A percentile compares a stretch with the other conserved stretches of the same genome.
Evolutionary conservation across 345 rosid species (phyloP).

Genomic region (Tarenaya hassleriana): DNA sequence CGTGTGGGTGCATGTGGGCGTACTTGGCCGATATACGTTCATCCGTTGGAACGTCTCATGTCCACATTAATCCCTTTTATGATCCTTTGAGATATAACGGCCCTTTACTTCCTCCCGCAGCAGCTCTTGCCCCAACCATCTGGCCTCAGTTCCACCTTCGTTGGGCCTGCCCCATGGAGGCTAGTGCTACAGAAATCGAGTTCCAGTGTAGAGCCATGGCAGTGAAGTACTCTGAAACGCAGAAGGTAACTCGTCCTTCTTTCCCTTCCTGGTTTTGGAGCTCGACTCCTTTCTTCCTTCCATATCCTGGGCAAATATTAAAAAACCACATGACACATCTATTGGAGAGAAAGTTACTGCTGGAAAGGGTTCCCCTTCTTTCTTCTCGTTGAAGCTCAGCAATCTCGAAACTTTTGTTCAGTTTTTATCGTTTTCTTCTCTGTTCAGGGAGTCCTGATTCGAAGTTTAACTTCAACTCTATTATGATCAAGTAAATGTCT

Average conservation of each 20-base stretch:
- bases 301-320: neutral
- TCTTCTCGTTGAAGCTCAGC: too few species aligned
- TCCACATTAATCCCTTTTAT: slow-evolving; percentile 74
- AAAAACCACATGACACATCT: too few species aligned
- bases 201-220: slow-evolving; percentile 62
- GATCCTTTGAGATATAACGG: slow-evolving; percentile 51
- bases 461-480: neutral
- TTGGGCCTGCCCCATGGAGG: slow-evolving; percentile 95
- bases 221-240: slow-evolving; percentile 50
- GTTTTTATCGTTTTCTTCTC: too few species aligned
- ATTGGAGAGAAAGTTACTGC: too few species aligned
- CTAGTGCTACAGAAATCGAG: slow-evolving; percentile 66
- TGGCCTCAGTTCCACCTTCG: slow-evolving; percentile 99
- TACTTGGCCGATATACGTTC: slow-evolving; percentile 76
- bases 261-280: slow-evolving; percentile 6
- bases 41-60: slow-evolving; percentile 50
- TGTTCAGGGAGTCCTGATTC: too few species aligned
- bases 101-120: slow-evolving; percentile 83
- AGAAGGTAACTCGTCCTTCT: slow-evolving; percentile 47
- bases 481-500: neutral
- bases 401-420: too few species aligned
- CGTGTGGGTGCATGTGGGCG: slow-evolving; percentile 85
- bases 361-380: too few species aligned
- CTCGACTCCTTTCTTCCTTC: too few species aligned
- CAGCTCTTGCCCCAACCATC: slow-evolving; percentile 90